Evolutionary conservation across 2,329 filamentous ascomycete genomes (phyloP), one percentile per base, ranked within the genome.

Genomic region (Esteya vermicola): DNA sequence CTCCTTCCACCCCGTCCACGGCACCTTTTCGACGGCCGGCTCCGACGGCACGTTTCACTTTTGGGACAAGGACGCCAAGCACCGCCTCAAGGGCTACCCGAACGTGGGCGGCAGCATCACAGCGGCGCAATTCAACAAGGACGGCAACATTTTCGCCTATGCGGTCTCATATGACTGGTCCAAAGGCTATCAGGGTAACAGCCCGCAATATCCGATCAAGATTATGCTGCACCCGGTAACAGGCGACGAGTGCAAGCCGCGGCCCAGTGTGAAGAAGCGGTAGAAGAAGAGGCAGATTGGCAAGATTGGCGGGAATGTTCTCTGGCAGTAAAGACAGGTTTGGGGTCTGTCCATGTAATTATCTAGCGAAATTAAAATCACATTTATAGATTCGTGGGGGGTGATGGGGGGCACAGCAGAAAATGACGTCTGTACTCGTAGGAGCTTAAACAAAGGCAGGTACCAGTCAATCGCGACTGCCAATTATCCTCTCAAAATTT

Each of bases 161-260:
- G 85, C 88, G 21, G 75, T 95, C 36, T 86, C 85, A 57, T 98
- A 98, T 59, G 91, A 98, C 64, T 98, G 91, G 91, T 86, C 82
- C 64, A 96, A 98, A 67, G 91, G 91, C 14, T 95, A 89, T 63
- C 75, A 82, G 48, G 75, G 69, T 49, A 96, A 96, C 62, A 91
- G 68, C 21, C 76, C 77, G 42, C 71, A 70, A 48, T 77, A 76
- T 44, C 75, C 82, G 9, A 82, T 75, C 59, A 91, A 91, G 64
- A 78, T 91, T 39, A 86, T 86, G 78, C 68, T 93, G 56, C 84
- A 93, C 56, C 78, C 83, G 2, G 75, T 93, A 12, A 65, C 65
- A 46, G 59, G 60, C 30, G 72, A 77, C 40, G 72, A 77, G 55
- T 76, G 72, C 61, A 77, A 75, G 61, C 72, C 72, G 21, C 58